These are phyloP conservation scores for Dorcoceras hygrometricum DNA, from an alignment of 257 asterid species.

Conservation along the genomic window DNA sequence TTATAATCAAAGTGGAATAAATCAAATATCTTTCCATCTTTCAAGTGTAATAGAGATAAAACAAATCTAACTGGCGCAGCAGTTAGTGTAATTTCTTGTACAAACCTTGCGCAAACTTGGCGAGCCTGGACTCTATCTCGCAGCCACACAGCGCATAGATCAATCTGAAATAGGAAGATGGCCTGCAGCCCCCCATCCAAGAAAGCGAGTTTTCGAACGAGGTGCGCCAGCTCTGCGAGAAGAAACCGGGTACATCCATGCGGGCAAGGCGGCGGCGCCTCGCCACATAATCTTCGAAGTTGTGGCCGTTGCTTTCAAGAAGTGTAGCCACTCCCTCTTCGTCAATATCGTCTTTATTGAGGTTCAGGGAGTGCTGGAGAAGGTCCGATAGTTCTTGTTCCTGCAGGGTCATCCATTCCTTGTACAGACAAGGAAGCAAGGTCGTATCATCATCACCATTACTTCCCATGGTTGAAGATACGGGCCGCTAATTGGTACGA, in stretches of 20 bases:
- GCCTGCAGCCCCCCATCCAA: conserved; percentile 30
- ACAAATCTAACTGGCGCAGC: no score
- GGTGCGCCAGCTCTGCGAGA: conserved; percentile 23
- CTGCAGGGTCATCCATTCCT: conserved; percentile 28
- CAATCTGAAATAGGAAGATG: conserved; percentile 25
- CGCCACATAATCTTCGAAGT: conserved; percentile 16
- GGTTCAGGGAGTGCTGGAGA: conserved; percentile 9
- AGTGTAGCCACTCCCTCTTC: conserved; percentile 7
- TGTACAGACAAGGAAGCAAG: conserved; percentile 11
- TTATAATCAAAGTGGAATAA: not conserved
- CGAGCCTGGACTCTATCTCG: conserved; percentile 19
- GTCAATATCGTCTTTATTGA: not conserved
- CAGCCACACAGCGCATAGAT: conserved; percentile 26
- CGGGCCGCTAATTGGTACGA: no score
- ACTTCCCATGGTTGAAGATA: conserved; percentile 9
- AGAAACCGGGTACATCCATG: conserved; percentile 9
- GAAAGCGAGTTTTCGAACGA: conserved; percentile 23
- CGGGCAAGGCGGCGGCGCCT: conserved; percentile 16
- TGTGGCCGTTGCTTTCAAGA: not conserved
- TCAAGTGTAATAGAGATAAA: no score
- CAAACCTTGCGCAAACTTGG: conserved; percentile 17
- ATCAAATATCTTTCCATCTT: not conserved
- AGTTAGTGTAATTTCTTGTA: no score
- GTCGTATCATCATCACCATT: not conserved
- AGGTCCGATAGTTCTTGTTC: conserved; percentile 28